phyloP scores from a whole-genome alignment of 148 eudicot species.

The Silene uniflora region DNA sequence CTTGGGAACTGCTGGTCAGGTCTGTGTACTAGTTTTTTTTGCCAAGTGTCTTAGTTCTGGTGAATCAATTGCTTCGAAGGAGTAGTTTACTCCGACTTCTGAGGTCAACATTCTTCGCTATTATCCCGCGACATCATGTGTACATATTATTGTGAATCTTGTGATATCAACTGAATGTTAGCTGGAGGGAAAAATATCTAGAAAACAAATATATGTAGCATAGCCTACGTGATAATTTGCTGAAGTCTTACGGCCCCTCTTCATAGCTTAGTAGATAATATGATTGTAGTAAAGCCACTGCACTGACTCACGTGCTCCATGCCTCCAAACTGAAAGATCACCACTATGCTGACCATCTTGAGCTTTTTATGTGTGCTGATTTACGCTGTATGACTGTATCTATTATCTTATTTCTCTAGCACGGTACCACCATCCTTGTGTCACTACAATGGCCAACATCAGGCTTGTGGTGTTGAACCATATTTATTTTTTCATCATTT shows the following conservation, averaged over 20 bases:
- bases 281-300: not conserved
- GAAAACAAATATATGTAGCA: not conserved
- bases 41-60: not conserved
- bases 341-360: not conserved
- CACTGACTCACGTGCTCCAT: not conserved
- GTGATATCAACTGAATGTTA: not conserved
- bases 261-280: not conserved
- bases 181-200: not conserved
- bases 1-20: constrained; percentile 98
- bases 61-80: not conserved
- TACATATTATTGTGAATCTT: too few relatives aligned
- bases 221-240: not conserved
- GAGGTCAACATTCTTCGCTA: too few relatives aligned
- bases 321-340: not conserved
- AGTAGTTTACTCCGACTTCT: too few relatives aligned
- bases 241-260: not conserved
- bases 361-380: not conserved
- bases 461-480: not conserved
- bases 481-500: not conserved
- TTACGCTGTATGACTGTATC: not conserved
- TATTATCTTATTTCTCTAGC: not conserved
- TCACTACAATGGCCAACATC: not conserved
- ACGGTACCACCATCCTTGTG: not conserved
- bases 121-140: not conserved
- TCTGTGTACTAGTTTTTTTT: constrained; percentile 29